phyloP scores from a whole-genome alignment of 1,284 basidiomycete species.

The Phlebopus sp. region DNA sequence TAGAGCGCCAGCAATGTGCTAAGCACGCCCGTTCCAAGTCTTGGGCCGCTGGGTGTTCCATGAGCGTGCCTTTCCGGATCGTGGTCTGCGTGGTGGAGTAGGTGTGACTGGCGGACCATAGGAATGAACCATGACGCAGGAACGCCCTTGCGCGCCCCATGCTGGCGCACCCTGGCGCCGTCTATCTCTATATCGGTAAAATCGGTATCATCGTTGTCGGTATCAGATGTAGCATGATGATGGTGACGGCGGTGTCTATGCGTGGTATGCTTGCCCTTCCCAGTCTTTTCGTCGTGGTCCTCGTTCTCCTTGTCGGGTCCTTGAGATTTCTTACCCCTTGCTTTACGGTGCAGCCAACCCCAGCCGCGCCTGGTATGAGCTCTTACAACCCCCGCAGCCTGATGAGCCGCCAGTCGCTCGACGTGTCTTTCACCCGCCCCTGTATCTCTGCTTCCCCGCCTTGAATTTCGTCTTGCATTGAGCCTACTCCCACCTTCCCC shows the following conservation, averaged over 20 bases:
- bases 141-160: conserved; percentile 16
- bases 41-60: conserved; percentile 1
- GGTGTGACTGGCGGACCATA: conserved; percentile 4
- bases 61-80: conserved; percentile 17
- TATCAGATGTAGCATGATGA: conserved; percentile 9
- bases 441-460: conserved; percentile 6
- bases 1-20: conserved; percentile 55
- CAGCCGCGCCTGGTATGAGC: conserved; percentile 27
- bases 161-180: conserved; percentile 3
- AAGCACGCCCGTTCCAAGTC: conserved; percentile 45
- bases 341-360: conserved; percentile 16
- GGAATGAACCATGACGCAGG: conserved; percentile 20
- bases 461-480: conserved; percentile 13
- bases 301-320: neutral
- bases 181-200: conserved; percentile 2
- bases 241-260: conserved; percentile 1
- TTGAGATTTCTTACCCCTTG: neutral
- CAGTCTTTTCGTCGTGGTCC: neutral
- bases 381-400: conserved; percentile 31
- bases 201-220: conserved; percentile 10
- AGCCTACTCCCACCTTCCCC: neutral
- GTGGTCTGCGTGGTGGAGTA: neutral
- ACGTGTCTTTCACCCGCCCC: conserved; percentile 11
- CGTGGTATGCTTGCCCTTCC: conserved; percentile 11
- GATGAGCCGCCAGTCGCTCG: conserved; percentile 22